A percentile compares a stretch with the other conserved stretches of the same genome.
Conservation (phyloP, 2,329 filamentous ascomycete species). For the Aurifilum marmelostoma region DNA sequence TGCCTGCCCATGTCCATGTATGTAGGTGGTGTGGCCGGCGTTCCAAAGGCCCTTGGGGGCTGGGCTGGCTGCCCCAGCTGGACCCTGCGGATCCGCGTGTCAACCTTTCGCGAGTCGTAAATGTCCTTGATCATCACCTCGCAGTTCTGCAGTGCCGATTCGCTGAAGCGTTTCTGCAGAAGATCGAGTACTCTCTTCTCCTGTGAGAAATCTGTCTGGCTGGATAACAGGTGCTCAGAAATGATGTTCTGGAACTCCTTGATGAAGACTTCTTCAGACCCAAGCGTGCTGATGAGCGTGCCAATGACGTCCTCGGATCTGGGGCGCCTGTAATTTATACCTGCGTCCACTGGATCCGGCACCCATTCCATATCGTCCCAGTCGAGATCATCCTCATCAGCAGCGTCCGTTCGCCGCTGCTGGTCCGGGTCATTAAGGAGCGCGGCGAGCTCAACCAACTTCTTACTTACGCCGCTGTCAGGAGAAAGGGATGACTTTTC, state of each 20-base stretch:
- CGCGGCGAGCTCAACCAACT: constrained; percentile 67
- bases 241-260: constrained; percentile 90
- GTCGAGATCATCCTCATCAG: constrained; percentile 73
- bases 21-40: constrained; percentile 29
- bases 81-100: constrained; percentile 65
- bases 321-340: constrained; percentile 86
- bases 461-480: constrained; percentile 39
- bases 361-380: constrained; percentile 95
- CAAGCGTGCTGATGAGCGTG: constrained; percentile 84
- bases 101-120: constrained; percentile 76
- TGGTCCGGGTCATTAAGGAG: constrained; percentile 66
- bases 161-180: constrained; percentile 86
- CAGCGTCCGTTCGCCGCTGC: constrained; percentile 53
- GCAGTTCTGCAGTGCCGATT: constrained; percentile 83
- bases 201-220: constrained; percentile 72
- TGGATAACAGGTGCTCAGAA: constrained; percentile 75
- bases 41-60: constrained; percentile 26
- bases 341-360: constrained; percentile 90
- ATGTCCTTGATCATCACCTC: constrained; percentile 98
- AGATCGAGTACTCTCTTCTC: constrained; percentile 83
- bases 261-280: constrained; percentile 89
- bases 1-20: constrained; percentile 29
- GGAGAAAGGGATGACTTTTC: constrained; percentile 25
- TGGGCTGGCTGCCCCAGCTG: constrained; percentile 41
- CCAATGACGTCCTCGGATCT: constrained; percentile 89